Evolutionary conservation across 257 asterid genomes (phyloP), one percentile per base, ranked within the genome.

Genomic region (Solanum bulbocastanum): DNA sequence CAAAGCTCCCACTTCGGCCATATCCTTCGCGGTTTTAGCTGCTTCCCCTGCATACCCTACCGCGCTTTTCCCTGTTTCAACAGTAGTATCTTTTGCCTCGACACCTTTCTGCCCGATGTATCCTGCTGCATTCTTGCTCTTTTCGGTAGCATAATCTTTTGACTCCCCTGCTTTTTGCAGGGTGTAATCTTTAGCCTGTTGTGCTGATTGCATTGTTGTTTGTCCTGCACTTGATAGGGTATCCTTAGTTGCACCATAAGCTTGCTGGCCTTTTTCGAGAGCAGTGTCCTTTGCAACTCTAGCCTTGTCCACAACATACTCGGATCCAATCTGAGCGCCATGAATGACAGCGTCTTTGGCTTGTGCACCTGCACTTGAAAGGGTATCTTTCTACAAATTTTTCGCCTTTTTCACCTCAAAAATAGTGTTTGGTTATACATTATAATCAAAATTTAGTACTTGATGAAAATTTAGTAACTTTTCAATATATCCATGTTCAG

Each of bases 1-100:
- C 92, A 98, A 96, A 0, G 97, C 98, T 0, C 95, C 94, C 76
- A 89, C 94, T 8, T 84, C 89, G 0, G 94, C 94, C 88, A 88
- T 90, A 23, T 94, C 98, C 92, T 90, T 93, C n/a, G 90, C 94
- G 8, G 65, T 90, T 0, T 36, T 83, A 2, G 96, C 95, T 74
- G 91, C 95, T 86, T 92, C 90, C 44, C 94, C 94, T 0, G 90
- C 56, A 46, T 46, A 46, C 18, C 56, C 20, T 46, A 46, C 56
- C 56, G 1, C 25, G 22, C 89, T 91, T 91, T 91, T 91, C 11
- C 95, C 93, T 15, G 90, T 40, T 22, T 92, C 96, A 42, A 92
- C 89, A 0, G 96, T 88, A 2, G 39, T 91, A 44, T 93, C 94
- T 87, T 92, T 94, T 0, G 93, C 94, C 0, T 89, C 90, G 5